Percentiles rank a stretch among this genome's conserved stretches.
Evolutionary conservation across 83 land plant species (phyloP).

Genomic region (Picea abies): DNA sequence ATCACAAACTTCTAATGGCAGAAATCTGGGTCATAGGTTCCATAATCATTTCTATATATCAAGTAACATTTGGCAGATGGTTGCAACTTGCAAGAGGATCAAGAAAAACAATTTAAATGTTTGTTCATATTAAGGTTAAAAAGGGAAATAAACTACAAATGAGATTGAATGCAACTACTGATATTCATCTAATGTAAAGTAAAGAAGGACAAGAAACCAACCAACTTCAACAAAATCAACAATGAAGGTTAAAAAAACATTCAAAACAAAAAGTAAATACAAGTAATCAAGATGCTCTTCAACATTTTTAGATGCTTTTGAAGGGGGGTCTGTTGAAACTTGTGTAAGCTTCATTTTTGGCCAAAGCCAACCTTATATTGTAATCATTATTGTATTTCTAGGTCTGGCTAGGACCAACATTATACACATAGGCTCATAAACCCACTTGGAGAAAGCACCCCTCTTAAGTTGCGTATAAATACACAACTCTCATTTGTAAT

Average conservation of each 20-base stretch:
- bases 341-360: no score
- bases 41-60: not conserved
- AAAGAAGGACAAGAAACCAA: not conserved
- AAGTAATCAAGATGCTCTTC: not conserved
- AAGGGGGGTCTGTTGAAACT: no score
- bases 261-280: not conserved
- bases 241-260: not conserved
- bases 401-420: no score
- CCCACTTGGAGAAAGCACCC: no score
- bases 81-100: not conserved
- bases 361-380: no score
- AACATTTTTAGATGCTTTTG: not conserved
- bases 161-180: no score
- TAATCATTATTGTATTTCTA: no score
- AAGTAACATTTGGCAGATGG: not conserved
- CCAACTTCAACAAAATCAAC: not conserved
- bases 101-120: not conserved
- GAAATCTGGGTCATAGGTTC: not conserved
- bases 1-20: conserved; percentile 9
- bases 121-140: no score
- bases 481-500: no score
- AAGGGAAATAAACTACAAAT: no score
- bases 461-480: no score
- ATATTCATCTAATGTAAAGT: not conserved
- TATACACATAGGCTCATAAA: no score